Evolutionary conservation across 1,284 basidiomycete species (phyloP).

Genomic region (Microbotryum saponariae): DNA sequence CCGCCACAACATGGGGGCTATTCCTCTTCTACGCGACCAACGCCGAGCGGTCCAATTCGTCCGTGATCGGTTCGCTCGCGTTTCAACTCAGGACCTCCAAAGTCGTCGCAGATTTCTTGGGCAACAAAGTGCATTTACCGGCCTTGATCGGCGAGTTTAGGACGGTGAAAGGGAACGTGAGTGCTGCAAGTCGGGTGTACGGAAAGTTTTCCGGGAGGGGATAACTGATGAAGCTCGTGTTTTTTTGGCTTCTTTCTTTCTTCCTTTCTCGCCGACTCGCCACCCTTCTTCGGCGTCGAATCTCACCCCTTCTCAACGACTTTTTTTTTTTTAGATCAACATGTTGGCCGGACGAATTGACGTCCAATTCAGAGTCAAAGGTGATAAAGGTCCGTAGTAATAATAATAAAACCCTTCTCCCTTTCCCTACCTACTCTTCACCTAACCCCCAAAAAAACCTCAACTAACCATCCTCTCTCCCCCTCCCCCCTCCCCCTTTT

Average conservation of each 20-base stretch:
- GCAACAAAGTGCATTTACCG: conserved; percentile 23
- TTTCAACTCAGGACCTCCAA: conserved; percentile 27
- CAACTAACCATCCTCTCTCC: too few relatives aligned
- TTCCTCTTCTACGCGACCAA: conserved; percentile 33
- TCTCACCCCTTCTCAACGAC: too few relatives aligned
- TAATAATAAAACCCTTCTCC: too few relatives aligned
- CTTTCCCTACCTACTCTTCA: too few relatives aligned
- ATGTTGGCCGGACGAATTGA: conserved; percentile 32
- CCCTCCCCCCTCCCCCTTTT: too few relatives aligned
- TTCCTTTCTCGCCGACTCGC: too few relatives aligned
- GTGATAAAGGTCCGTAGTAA: conserved; percentile 19
- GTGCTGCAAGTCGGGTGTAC: too few relatives aligned
- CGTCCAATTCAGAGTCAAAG: conserved; percentile 30
- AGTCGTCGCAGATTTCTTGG: conserved; percentile 26
- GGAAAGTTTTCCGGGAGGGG: background rate
- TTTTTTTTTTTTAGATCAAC: too few relatives aligned
- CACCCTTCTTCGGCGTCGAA: too few relatives aligned
- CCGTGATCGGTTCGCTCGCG: conserved; percentile 21
- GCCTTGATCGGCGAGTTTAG: conserved; percentile 27
- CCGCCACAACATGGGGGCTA: conserved; percentile 18
- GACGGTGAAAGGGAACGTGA: conserved; percentile 29
- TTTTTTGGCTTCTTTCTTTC: background rate
- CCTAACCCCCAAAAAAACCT: background rate
- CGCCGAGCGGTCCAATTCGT: conserved; percentile 30
- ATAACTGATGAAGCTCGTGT: background rate